These are phyloP conservation scores for Butyriboletus loyo DNA, from an alignment of 768 basidiomycete genomes.

Conservation along the genomic window DNA sequence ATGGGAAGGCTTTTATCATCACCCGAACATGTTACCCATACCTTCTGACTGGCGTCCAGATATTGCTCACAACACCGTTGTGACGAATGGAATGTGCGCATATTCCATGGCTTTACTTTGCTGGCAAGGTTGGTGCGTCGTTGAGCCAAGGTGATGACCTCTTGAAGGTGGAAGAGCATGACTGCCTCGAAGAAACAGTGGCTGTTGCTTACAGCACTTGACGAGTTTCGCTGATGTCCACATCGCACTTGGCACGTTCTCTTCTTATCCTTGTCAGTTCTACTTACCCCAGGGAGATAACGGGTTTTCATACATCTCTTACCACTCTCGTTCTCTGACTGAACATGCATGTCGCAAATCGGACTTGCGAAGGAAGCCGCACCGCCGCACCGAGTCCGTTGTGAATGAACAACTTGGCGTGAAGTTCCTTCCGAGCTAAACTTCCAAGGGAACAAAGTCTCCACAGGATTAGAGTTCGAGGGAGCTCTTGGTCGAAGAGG, in stretches of 20 bases:
- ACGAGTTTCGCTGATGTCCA: background rate
- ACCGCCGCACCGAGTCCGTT: background rate
- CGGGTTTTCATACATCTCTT: background rate
- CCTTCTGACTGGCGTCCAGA: constrained; percentile 43
- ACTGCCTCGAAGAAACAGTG: background rate
- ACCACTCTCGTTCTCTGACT: background rate
- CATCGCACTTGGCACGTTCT: background rate
- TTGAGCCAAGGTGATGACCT: background rate
- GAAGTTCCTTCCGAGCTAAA: background rate
- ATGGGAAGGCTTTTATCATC: background rate
- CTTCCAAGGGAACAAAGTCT: background rate
- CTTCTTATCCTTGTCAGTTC: no score
- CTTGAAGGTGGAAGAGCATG: constrained; percentile 17
- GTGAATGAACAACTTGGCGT: background rate
- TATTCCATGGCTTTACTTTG: constrained; percentile 23
- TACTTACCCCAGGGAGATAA: background rate
- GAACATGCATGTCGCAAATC: background rate
- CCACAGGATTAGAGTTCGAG: background rate
- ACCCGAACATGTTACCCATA: constrained; percentile 15
- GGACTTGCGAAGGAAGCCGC: background rate
- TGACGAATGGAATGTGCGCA: constrained; percentile 42
- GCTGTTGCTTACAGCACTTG: background rate
- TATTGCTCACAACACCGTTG: constrained; percentile 35
- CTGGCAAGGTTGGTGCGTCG: constrained; percentile 2
- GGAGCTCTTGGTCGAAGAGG: background rate